Conservation (phyloP, 331 rosid species). For the Telfairia occidentalis region DNA sequence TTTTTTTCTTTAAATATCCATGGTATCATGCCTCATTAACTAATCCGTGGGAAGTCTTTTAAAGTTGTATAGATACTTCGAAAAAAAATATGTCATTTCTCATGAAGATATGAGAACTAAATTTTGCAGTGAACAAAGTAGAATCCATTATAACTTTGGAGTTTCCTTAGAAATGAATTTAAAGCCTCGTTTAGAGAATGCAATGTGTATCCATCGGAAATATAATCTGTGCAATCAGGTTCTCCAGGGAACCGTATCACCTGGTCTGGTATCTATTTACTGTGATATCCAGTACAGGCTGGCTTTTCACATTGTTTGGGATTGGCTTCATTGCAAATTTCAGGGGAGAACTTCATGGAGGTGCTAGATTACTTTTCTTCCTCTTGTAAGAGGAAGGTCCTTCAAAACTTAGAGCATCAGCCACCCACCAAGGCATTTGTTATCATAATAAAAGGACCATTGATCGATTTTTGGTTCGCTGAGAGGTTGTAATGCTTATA, state of each 20-base stretch:
- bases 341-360: not conserved
- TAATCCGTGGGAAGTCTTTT: not conserved
- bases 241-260: not conserved
- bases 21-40: not conserved
- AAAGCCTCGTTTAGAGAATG: not conserved
- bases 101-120: not conserved
- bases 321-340: not conserved
- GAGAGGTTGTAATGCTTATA: too few relatives aligned
- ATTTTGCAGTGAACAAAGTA: not conserved
- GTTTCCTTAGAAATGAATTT: not conserved
- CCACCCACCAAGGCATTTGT: not conserved
- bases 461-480: too few relatives aligned
- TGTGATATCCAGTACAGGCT: not conserved
- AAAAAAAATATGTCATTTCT: not conserved
- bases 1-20: not conserved
- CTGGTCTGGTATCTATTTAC: not conserved
- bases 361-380: not conserved
- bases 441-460: not conserved
- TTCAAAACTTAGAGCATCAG: not conserved
- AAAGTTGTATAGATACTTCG: not conserved
- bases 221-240: not conserved
- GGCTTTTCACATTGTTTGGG: not conserved
- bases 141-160: not conserved
- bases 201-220: not conserved
- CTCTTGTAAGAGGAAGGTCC: not conserved